Percentiles rank a stretch among this genome's conserved stretches.
Conservation (phyloP, 495 filamentous ascomycete genomes). For the Aspergillus diversus region DNA sequence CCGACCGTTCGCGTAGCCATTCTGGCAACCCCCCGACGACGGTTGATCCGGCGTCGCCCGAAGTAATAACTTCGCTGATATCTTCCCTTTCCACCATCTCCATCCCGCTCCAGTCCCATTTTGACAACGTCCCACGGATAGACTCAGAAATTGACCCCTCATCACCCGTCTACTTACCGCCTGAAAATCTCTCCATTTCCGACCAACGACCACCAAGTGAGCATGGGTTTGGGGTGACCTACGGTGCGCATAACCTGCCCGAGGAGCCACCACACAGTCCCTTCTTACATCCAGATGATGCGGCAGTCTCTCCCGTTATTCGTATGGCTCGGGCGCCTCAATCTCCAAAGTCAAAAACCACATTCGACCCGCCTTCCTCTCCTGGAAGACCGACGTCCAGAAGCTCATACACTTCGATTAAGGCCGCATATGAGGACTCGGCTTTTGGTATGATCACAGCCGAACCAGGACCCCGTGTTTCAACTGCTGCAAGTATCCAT, state of each 20-base stretch:
- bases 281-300: conserved; percentile 69
- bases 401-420: conserved; percentile 44
- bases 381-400: conserved; percentile 39
- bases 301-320: conserved; percentile 80
- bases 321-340: conserved; percentile 84
- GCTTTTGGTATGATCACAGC: conserved; percentile 49
- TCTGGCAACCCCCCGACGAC: conserved; percentile 29
- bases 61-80: conserved; percentile 92
- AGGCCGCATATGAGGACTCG: conserved; percentile 37
- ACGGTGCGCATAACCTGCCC: conserved; percentile 57
- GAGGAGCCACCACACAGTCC: conserved; percentile 42
- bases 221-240: conserved; percentile 71
- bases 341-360: conserved; percentile 54
- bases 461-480: conserved; percentile 44
- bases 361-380: conserved; percentile 26
- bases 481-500: conserved; percentile 44
- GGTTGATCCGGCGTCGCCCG: conserved; percentile 72
- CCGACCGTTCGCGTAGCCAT: conserved; percentile 39
- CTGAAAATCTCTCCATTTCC: conserved; percentile 36
- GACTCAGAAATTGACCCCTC: conserved; percentile 51
- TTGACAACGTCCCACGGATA: conserved; percentile 63
- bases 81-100: conserved; percentile 89
- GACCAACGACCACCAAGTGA: conserved; percentile 33
- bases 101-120: conserved; percentile 70
- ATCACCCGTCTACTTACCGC: conserved; percentile 47